A percentile compares a stretch with the other conserved stretches of the same genome.
These are phyloP conservation scores for Globisporangium orthogonon DNA, from an alignment of 352 stramenopile species.

Conservation along the genomic window DNA sequence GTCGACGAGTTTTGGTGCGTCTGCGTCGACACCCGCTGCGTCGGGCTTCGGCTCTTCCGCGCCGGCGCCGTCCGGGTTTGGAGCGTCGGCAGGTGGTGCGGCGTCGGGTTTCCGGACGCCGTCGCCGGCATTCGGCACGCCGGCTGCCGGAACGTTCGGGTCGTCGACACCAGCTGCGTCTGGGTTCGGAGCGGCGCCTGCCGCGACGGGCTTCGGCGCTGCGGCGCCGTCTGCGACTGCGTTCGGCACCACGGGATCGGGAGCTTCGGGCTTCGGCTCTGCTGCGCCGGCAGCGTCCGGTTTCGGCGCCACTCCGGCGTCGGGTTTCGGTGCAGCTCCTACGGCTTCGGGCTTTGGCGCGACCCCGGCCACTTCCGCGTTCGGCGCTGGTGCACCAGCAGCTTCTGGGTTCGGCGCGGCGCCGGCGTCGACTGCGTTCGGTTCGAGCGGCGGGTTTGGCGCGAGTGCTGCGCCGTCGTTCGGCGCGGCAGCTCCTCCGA, in stretches of 20 bases:
- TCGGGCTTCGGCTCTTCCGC: slow-evolving; percentile 35
- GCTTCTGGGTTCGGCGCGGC: background rate
- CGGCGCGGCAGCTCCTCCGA: slow-evolving; percentile 10
- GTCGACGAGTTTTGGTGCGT: slow-evolving; percentile 4
- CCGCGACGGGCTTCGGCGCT: slow-evolving; percentile 3
- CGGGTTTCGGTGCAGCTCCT: slow-evolving; percentile 7
- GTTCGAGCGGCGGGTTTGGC: slow-evolving; percentile 8
- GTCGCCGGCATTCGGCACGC: slow-evolving; percentile 6
- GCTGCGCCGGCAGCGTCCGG: slow-evolving; percentile 3
- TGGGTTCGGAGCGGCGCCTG: slow-evolving; percentile 12
- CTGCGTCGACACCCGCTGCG: slow-evolving; percentile 14
- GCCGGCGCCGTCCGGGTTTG: slow-evolving; percentile 30
- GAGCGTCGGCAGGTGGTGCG: slow-evolving; percentile 19
- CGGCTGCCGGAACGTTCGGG: slow-evolving; percentile 6
- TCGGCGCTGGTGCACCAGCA: slow-evolving; percentile 8
- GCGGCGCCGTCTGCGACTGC: slow-evolving; percentile 3
- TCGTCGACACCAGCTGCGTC: slow-evolving; percentile 4
- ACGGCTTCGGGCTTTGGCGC: background rate
- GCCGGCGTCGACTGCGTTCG: slow-evolving; percentile 3
- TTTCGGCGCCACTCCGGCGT: background rate
- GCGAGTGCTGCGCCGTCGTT: slow-evolving; percentile 22
- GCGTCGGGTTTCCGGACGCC: background rate
- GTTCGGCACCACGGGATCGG: slow-evolving; percentile 2
- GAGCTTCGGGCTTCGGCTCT: slow-evolving; percentile 11
- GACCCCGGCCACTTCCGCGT: slow-evolving; percentile 8